Base-by-base conservation (phyloP, 2,329 filamentous ascomycete species). In the Verticillium albo-atrum region DNA sequence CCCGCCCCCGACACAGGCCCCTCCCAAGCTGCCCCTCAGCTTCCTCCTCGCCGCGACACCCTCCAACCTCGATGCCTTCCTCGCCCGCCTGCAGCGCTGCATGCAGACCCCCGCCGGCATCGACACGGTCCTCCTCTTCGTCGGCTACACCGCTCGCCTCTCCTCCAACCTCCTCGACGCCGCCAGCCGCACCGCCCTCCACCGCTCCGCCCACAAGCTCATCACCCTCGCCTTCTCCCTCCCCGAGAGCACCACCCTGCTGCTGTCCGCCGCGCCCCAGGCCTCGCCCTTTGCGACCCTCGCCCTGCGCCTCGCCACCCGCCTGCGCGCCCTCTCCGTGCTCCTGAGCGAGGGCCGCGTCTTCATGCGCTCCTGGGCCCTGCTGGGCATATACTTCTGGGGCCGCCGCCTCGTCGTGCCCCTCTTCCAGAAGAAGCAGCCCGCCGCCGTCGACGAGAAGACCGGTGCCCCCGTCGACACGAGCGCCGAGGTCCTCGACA, bases 341-440 rank as follows among this genome's bases (percentile, higher is more conserved):
- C 77, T 94, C 57, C 79, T 95, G 54, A 82, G 81, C 65, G 90
- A 95, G 69, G 84, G 87, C 62, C 81, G 90, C 62, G 89, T 87
- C 60, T 91, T 93, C 70, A 77, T 84, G 63, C 83, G 92, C 0
- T 80, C 97, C 30, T 96, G 91, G 89, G 88, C 86, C 0, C 71
- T 93, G 67, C 68, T 97, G 69, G 87, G 87, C 56, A 79, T 96
- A 72, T 90, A 91, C 74, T 78, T 87, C 64, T 89, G 88, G 80
- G 86, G 80, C 17, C 81, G 84, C 63, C 72, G 70, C 58, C 76
- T 87, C n/a, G 60, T 80, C 6, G 61, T 73, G 32, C 68, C 57
- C 1, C 67, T 74, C 58, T 55, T 74, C 68, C 73, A 68, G 37
- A 68, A 56, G 42, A 61, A 67, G 20, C 61, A 64, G 23, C 61